Conservation (phyloP, 1,139 yeast genomes). For the Candida tropicalis region DNA sequence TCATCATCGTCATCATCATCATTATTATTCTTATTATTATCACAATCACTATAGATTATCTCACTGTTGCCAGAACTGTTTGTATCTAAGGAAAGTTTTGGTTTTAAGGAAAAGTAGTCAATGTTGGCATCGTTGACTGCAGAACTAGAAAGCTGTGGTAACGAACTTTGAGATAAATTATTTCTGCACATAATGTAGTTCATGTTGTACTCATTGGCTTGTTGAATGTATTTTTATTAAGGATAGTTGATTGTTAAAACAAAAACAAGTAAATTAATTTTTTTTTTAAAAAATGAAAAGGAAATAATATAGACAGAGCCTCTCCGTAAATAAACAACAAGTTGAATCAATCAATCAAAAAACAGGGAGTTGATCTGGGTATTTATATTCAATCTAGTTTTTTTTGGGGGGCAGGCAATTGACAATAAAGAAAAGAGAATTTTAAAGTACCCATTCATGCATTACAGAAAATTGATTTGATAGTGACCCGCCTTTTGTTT, state of each 20-base stretch:
- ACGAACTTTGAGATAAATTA: conserved; percentile 8
- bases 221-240: not conserved
- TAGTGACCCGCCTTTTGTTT: not conserved
- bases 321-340: too few relatives aligned
- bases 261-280: not conserved
- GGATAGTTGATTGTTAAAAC: not conserved
- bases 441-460: not conserved
- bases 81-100: conserved; percentile 15
- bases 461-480: not conserved
- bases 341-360: too few relatives aligned
- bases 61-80: not conserved
- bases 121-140: conserved; percentile 2
- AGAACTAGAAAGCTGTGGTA: not conserved
- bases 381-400: too few relatives aligned
- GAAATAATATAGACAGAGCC: too few relatives aligned
- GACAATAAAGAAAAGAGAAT: too few relatives aligned
- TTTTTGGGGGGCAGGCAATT: too few relatives aligned
- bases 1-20: conserved; percentile 5
- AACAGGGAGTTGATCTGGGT: too few relatives aligned
- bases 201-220: not conserved
- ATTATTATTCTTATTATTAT: not conserved
- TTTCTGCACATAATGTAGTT: conserved; percentile 4
- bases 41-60: not conserved
- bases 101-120: conserved; percentile 17
- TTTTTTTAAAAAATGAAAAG: too few relatives aligned